Base-by-base conservation (phyloP, 2,329 filamentous ascomycete species). In the Neonectria neomacrospora region DNA sequence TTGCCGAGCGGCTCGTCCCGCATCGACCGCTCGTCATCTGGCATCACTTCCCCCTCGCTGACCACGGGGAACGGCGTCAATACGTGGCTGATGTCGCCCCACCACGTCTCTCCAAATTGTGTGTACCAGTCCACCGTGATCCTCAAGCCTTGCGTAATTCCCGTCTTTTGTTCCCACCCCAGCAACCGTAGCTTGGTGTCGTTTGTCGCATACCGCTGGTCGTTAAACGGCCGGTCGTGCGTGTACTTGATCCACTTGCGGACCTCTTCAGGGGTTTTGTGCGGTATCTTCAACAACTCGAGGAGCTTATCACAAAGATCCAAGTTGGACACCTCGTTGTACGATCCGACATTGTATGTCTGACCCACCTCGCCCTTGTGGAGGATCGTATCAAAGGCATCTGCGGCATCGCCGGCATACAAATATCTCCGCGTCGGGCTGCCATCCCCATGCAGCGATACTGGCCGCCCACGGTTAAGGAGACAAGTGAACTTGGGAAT, bases 351-450 rank as follows among this genome's bases (percentile, higher is more conserved):
- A 68, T 96, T 96, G 83, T 96, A 96, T 64, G 92, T 87, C 72
- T 94, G 90, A 1, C 91, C 91, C 34, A 91, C 82, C 53, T 84
- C 80, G 20, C 92, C 92, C 71, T 88, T 89, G 83, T 96, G 92
- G 23, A 96, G 84, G 72, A 96, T 93, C 0, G 91, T 93, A 79
- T 96, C 92, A 72, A 95, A 91, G 2, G 91, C 92, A 73, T 95
- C 91, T 4, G 90, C 90, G 2, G 91, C 92, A 74, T 96, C 92
- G 9, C 88, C 90, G 2, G 91, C 92, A 71, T 90, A 95, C 9
- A 96, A 84, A 74, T 94, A 96, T 59, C 91, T 85, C 30, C 92
- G 85, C 0, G 90, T 91, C 12, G 91, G 90, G 34, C 85, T 89
- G 30, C 92, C 92, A 69, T 93, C 88, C 28, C 92, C 92, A 74